Percentiles rank a stretch among this genome's conserved stretches.
These are phyloP conservation scores for Leptomonas pyrrhocoris DNA, from an alignment of 208 protist genomes.

Conservation along the genomic window DNA sequence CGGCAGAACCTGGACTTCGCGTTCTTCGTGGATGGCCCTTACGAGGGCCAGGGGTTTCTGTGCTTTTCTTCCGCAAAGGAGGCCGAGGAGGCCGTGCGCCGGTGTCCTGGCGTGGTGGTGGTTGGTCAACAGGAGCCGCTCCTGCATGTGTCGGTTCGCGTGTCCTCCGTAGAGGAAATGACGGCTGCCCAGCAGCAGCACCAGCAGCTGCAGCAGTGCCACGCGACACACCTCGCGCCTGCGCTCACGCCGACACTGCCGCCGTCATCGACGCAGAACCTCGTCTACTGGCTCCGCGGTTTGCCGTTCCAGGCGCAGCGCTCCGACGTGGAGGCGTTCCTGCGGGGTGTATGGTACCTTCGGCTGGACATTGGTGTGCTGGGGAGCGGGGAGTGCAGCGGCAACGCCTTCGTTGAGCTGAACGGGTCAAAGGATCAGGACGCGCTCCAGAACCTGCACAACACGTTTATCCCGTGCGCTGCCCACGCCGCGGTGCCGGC, in stretches of 20 bases:
- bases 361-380: conserved; percentile 5
- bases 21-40: conserved; percentile 13
- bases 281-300: conserved; percentile 17
- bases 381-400: conserved; percentile 16
- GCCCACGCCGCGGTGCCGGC: conserved; percentile 10
- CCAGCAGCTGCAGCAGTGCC: no score
- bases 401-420: conserved; percentile 17
- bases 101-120: neutral
- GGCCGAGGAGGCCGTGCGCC: neutral
- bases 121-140: conserved; percentile 1
- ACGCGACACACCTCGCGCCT: neutral
- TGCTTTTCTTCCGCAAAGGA: neutral
- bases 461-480: conserved; percentile 8
- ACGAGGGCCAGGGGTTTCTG: conserved; percentile 7
- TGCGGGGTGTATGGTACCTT: conserved; percentile 1
- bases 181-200: neutral
- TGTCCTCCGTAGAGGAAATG: conserved; percentile 7
- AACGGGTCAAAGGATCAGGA: neutral
- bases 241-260: neutral
- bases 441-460: conserved; percentile 6
- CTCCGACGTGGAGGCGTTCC: conserved; percentile 4
- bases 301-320: conserved; percentile 11
- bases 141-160: neutral
- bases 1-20: conserved; percentile 13
- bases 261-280: neutral